Evolutionary conservation across 352 stramenopile species (phyloP).

Genomic region (Peronospora farinosa): DNA sequence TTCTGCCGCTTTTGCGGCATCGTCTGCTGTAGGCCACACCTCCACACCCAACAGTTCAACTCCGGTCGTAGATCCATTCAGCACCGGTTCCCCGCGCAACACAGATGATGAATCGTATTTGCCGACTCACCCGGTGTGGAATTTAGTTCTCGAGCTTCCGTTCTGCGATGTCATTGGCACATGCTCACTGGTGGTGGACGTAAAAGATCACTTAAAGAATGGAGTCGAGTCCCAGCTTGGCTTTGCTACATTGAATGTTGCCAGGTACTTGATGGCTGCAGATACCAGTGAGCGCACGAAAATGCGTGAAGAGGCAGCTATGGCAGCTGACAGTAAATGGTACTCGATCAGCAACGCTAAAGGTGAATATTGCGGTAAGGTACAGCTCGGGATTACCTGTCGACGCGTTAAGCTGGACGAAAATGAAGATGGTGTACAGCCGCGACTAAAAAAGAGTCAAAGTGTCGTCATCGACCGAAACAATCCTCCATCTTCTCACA

Average conservation of each 20-base stretch:
- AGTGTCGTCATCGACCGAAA: constrained; percentile 68
- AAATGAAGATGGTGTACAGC: constrained; percentile 34
- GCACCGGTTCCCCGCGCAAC: constrained; percentile 56
- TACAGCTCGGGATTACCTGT: constrained; percentile 77
- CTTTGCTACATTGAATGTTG: constrained; percentile 67
- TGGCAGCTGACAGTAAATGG: constrained; percentile 70
- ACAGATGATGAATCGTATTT: constrained; percentile 46
- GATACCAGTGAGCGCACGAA: constrained; percentile 31
- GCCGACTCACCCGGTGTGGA: constrained; percentile 77
- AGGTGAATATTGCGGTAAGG: constrained; percentile 82
- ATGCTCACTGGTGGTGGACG: constrained; percentile 66
- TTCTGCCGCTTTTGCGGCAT: constrained; percentile 33
- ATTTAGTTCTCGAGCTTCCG: constrained; percentile 66
- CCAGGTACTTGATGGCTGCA: constrained; percentile 78
- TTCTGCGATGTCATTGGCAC: constrained; percentile 74
- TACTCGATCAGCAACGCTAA: constrained; percentile 83
- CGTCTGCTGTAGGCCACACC: constrained; percentile 18
- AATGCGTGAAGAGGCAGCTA: constrained; percentile 57
- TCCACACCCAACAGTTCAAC: constrained; percentile 22
- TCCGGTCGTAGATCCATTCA: constrained; percentile 33
- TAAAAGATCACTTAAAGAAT: constrained; percentile 53
- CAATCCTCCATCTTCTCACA: constrained; percentile 60
- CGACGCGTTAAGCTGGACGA: constrained; percentile 28
- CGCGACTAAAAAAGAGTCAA: constrained; percentile 68
- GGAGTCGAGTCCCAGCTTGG: constrained; percentile 44